Conservation (phyloP, 805 yeast species). For the Yamadazyma ubonensis region DNA sequence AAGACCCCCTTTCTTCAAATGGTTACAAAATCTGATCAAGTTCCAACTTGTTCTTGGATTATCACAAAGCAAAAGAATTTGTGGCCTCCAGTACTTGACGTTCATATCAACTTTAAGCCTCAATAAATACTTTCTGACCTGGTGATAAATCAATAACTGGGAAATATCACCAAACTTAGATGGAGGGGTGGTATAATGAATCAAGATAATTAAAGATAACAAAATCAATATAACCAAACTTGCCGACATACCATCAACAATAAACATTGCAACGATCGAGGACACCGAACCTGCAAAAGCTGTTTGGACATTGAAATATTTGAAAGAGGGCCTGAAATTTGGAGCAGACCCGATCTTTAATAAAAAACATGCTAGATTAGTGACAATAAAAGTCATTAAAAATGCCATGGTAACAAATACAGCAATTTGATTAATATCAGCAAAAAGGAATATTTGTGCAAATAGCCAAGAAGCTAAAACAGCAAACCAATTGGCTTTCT, state of each 20-base stretch:
- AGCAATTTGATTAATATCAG: conserved; percentile 92
- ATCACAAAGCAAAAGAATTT: conserved; percentile 81
- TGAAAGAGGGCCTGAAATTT: conserved; percentile 95
- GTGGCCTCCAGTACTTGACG: conserved; percentile 98
- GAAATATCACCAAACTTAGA: conserved; percentile 98
- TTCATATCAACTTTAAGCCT: conserved; percentile 80
- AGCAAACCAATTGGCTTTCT: conserved; percentile 62
- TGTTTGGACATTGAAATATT: conserved; percentile 76
- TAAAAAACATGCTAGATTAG: conserved; percentile 89
- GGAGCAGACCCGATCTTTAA: conserved; percentile 91
- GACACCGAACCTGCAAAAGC: conserved; percentile 73
- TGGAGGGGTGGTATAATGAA: conserved; percentile 91
- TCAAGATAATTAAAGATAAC: conserved; percentile 64
- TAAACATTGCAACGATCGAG: conserved; percentile 83
- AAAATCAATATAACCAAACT: conserved; percentile 67
- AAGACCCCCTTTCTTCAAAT: conserved; percentile 91
- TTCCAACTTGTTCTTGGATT: conserved; percentile 93
- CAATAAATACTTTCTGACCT: conserved; percentile 86
- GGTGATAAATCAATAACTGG: conserved; percentile 92
- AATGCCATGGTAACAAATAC: conserved; percentile 96
- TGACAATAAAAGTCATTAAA: conserved; percentile 91
- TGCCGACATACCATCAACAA: conserved; percentile 91
- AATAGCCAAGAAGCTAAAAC: conserved; percentile 75
- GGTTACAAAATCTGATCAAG: conserved; percentile 87
- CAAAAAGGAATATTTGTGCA: conserved; percentile 81